Percentiles rank a stretch among this genome's conserved stretches.
These are phyloP conservation scores for Gonapodya sp. DNA, from an alignment of 192 early-diverging fungal genomes.

Conservation along the genomic window DNA sequence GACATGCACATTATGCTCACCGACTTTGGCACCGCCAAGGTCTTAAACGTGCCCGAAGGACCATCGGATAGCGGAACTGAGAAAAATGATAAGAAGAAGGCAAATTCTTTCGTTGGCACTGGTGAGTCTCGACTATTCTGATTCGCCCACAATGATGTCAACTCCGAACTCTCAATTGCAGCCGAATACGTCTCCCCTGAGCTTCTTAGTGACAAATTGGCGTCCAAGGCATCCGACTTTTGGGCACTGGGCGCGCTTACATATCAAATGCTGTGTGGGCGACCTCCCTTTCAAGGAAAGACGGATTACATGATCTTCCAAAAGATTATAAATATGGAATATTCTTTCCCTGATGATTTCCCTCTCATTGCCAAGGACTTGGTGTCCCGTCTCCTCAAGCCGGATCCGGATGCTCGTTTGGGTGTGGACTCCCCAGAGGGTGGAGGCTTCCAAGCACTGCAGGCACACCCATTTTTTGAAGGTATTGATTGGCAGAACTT, in stretches of 20 bases:
- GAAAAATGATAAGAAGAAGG: slow-evolving; percentile 25
- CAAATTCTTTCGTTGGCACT: slow-evolving; percentile 94
- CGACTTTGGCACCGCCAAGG: slow-evolving; percentile 94
- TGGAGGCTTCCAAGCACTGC: slow-evolving; percentile 37
- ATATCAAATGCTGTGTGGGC: slow-evolving; percentile 79
- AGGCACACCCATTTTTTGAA: slow-evolving; percentile 69
- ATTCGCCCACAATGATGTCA: neutral
- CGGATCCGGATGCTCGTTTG: slow-evolving; percentile 42
- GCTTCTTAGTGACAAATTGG: slow-evolving; percentile 77
- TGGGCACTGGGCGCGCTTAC: slow-evolving; percentile 87
- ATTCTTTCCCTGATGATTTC: slow-evolving; percentile 68
- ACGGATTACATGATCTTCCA: slow-evolving; percentile 98
- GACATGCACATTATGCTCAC: slow-evolving; percentile 90
- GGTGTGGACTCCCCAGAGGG: slow-evolving; percentile 22
- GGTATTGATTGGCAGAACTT: slow-evolving; percentile 65
- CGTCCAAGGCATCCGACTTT: slow-evolving; percentile 44
- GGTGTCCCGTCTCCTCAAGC: slow-evolving; percentile 65
- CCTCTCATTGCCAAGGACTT: slow-evolving; percentile 59
- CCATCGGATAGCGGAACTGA: neutral
- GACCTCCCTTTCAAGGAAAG: slow-evolving; percentile 85
- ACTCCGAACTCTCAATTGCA: neutral
- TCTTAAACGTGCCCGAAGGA: slow-evolving; percentile 25
- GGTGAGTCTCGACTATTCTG: neutral
- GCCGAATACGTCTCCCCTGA: slow-evolving; percentile 99
- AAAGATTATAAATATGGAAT: slow-evolving; percentile 83